Base-by-base conservation (phyloP, 1,139 yeast genomes). In the Suhomyces maxii region DNA sequence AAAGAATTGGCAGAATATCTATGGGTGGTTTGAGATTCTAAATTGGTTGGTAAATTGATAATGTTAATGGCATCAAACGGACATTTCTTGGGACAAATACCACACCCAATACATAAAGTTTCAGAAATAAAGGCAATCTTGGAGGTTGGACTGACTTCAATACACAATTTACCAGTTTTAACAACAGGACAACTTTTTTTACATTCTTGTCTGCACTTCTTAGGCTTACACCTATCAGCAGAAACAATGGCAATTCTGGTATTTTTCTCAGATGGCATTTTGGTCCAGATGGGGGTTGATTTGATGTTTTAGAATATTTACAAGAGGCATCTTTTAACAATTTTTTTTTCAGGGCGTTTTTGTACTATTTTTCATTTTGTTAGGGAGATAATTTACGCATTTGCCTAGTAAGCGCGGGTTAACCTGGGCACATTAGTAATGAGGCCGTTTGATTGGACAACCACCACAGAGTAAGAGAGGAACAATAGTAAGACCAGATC, bases 1-100 rank as follows among this genome's bases (percentile, higher is more conserved):
- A 93, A 93, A 42, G 97, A 89, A 70, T 93, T 93, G 49, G 98
- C 99, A 41, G 97, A 89, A 69, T 93, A 93, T 77, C 99, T 84
- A 69, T 93, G 98, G 36, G 98, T 90, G 48, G 93, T 95, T 69
- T 93, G 93, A 44, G 78, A 75, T 44, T 91, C 98, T 67, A 93
- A 79, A 67, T 93, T 90, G 36, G 99, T 93, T 54, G 99, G 99
- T 67, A 93, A 78, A 64, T 93, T 93, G 74, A 93, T 93, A 66
- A 93, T 91, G 64, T 82, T 86, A 60, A 93, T 91, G 56, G 99
- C 99, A 61, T 91, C 96, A 64, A 93, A 93, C 28, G 99, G 99
- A 73, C 99, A 93, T 68, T 90, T 93, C 70, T 93, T 93, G 43
- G 90, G 96, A 79, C 99, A 93, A 61, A 93, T 93, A 90, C 99